Percentiles rank a stretch among this genome's conserved stretches.
Evolutionary conservation across 768 basidiomycete genomes (phyloP).

Genomic region (Rhizopogon rudus): DNA sequence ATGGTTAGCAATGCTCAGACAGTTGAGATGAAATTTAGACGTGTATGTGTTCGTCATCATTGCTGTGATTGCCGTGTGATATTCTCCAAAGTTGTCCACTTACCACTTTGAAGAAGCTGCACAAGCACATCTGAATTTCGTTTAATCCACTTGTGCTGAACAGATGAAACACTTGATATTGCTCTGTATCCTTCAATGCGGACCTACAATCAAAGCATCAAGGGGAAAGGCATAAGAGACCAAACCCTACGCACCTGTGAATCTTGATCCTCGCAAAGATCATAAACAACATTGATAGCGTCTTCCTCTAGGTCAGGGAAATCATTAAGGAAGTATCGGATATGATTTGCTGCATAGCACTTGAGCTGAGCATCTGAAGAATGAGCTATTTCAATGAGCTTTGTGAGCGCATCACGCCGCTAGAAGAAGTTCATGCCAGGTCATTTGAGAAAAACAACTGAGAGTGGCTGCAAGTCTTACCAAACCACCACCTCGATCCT

Average conservation of each 20-base stretch:
- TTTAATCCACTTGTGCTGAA: slow-evolving; percentile 55
- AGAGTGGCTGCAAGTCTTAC: slow-evolving; percentile 23
- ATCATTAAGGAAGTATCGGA: slow-evolving; percentile 56
- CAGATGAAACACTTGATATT: slow-evolving; percentile 44
- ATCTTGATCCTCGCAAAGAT: slow-evolving; percentile 69
- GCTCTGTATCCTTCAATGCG: slow-evolving; percentile 66
- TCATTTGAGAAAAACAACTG: background rate
- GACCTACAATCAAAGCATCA: slow-evolving; percentile 36
- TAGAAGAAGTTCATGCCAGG: slow-evolving; percentile 21
- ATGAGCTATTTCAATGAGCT: slow-evolving; percentile 51
- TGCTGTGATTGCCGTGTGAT: background rate
- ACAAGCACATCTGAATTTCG: slow-evolving; percentile 72
- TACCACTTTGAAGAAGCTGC: slow-evolving; percentile 73
- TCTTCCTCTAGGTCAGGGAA: slow-evolving; percentile 71
- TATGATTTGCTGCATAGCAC: slow-evolving; percentile 51
- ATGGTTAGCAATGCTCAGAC: background rate
- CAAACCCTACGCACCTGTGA: slow-evolving; percentile 33
- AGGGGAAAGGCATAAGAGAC: slow-evolving; percentile 3
- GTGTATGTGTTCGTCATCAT: background rate
- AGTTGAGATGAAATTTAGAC: background rate
- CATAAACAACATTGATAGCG: slow-evolving; percentile 74
- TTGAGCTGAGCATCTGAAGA: slow-evolving; percentile 42
- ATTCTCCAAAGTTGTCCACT: slow-evolving; percentile 19
- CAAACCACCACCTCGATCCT: slow-evolving; percentile 32
- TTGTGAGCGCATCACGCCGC: slow-evolving; percentile 48